Evolutionary conservation across 2,329 filamentous ascomycete species (phyloP), one percentile per base, ranked within the genome.

Genomic region (Albifimbria verrucaria): DNA sequence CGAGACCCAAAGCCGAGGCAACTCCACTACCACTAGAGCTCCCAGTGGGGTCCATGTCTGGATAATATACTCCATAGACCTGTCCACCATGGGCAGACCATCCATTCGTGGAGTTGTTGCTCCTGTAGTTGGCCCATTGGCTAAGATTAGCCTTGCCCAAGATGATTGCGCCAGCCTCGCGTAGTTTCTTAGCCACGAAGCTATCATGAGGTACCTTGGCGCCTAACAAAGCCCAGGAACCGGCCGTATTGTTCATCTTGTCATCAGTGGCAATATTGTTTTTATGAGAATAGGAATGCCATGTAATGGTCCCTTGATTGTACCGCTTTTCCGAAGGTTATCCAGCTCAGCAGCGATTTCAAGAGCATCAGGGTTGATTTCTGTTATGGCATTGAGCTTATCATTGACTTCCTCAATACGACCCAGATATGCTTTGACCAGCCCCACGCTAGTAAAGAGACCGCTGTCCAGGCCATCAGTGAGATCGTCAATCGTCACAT

Each of bases 241-340:
- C 86, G 3, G 85, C 72, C 0, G 71, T 84, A 56, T 82, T 87
- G 61, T 83, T 78, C 82, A 87, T 85, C 54, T 73, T 65, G 62
- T 88, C 84, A 2, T 69, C 64, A 0, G 85, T 88, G 15, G 79
- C 84, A 48, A 89, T 86, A 62, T 85, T 87, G 68, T 86, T 81
- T 65, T 89, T 89, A 88, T 74, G 5, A 88, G 68, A 22, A 88
- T 79, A 0, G 85, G 86, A 4, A 88, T 76, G 6, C 86, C 85
- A 62, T 88, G 83, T 0, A 87, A 71, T 2, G 82, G 81, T 1
- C 78, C 50, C 49, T 26, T 53, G 64, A 32, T 3, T 20, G 17
- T 7, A 4, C 28, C 43, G 5, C 28, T 60, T 49, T 65, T 57
- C 7, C 54, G 46, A 18, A 28, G 46, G 1, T 23, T 51, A 49